Percentiles rank a stretch among this genome's conserved stretches.
Evolutionary conservation across 2,329 filamentous ascomycete species (phyloP).

Genomic region (Alternaria sp.): DNA sequence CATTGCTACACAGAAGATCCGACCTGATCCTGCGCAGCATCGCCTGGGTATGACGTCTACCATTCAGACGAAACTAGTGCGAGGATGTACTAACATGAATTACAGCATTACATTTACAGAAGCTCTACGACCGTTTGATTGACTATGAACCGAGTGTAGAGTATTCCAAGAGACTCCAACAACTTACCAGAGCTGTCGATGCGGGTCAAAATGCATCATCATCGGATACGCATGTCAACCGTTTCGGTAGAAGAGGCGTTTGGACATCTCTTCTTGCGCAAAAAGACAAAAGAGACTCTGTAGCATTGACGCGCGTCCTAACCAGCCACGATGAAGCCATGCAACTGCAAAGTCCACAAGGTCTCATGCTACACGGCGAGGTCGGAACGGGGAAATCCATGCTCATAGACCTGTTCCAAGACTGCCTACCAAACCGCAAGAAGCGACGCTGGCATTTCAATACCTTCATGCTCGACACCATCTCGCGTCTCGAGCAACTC

Average conservation of each 20-base stretch:
- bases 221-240: constrained; percentile 34
- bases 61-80: constrained; percentile 27
- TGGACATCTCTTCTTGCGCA: constrained; percentile 62
- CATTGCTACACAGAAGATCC: constrained; percentile 69
- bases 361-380: constrained; percentile 78
- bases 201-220: constrained; percentile 25
- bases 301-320: constrained; percentile 72
- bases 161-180: constrained; percentile 69
- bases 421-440: constrained; percentile 73
- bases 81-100: constrained; percentile 17
- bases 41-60: constrained; percentile 58
- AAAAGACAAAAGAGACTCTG: constrained; percentile 59
- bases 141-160: constrained; percentile 77
- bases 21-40: constrained; percentile 74
- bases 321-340: constrained; percentile 75
- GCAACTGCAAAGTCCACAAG: constrained; percentile 73
- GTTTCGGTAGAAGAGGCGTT: constrained; percentile 52
- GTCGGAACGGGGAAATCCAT: constrained; percentile 86
- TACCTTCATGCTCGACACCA: constrained; percentile 81
- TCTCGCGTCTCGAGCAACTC: constrained; percentile 73
- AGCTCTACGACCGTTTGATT: constrained; percentile 75
- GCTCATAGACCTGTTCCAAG: constrained; percentile 82
- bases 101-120: constrained; percentile 73
- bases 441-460: constrained; percentile 85
- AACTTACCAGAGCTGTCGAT: constrained; percentile 59